Percentiles rank a stretch among this genome's conserved stretches.
phyloP scores from a whole-genome alignment of 768 basidiomycete genomes.

The Hirschioporus abietinus region DNA sequence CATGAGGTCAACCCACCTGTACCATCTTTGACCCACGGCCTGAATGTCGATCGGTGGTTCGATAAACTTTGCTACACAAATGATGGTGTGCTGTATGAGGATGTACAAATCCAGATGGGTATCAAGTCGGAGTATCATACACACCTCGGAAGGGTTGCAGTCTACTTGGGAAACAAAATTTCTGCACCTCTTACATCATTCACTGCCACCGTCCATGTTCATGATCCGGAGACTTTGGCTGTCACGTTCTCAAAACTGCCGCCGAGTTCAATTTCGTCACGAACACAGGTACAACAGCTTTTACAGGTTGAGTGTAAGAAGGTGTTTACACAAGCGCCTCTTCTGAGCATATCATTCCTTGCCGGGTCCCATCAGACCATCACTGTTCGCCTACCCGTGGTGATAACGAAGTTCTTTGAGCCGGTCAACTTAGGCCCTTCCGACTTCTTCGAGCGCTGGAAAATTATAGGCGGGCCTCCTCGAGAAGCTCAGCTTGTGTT shows the following conservation, averaged over 20 bases:
- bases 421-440: conserved; percentile 76
- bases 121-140: conserved; percentile 96
- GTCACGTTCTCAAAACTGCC: conserved; percentile 90
- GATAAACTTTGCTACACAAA: conserved; percentile 70
- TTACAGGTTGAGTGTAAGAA: conserved; percentile 95
- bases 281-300: conserved; percentile 88
- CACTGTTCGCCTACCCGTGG: conserved; percentile 78
- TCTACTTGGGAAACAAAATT: conserved; percentile 96
- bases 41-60: conserved; percentile 86
- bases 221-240: conserved; percentile 70
- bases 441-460: conserved; percentile 99
- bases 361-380: conserved; percentile 89
- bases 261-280: conserved; percentile 70
- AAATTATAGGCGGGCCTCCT: conserved; percentile 91
- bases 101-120: conserved; percentile 91
- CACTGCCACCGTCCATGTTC: conserved; percentile 72
- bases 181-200: conserved; percentile 86
- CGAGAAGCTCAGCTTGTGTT: conserved; percentile 89
- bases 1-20: conserved; percentile 21
- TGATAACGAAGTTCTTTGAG: conserved; percentile 89
- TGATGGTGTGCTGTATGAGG: conserved; percentile 94
- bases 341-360: conserved; percentile 84
- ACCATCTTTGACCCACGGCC: conserved; percentile 56
- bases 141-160: conserved; percentile 86
- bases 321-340: conserved; percentile 68